Evolutionary conservation across 192 early-diverging fungal genomes (phyloP).

Genomic region (Paraglomus brasilianum): DNA sequence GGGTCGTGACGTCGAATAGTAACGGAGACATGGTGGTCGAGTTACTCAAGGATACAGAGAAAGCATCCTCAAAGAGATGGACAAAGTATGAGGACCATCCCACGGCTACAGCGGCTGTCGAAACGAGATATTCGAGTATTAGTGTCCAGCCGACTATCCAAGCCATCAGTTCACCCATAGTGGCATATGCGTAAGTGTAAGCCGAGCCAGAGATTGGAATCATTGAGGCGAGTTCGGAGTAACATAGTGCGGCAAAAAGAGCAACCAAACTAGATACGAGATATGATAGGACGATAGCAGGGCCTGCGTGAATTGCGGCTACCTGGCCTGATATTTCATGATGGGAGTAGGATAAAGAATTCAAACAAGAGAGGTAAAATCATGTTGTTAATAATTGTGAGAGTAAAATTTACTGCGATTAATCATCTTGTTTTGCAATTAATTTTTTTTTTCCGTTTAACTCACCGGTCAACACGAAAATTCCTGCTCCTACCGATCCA

Average conservation of each 20-base stretch:
- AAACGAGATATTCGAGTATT: slow-evolving; percentile 85
- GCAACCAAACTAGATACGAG: slow-evolving; percentile 73
- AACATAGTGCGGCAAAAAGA: slow-evolving; percentile 76
- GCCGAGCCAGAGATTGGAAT: slow-evolving; percentile 85
- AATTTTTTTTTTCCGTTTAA: too few relatives aligned
- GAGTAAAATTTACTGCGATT: too few relatives aligned
- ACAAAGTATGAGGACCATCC: slow-evolving; percentile 86
- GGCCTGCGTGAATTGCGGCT: slow-evolving; percentile 78
- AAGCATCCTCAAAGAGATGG: slow-evolving; percentile 64
- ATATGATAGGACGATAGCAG: slow-evolving; percentile 79
- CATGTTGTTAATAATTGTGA: too few relatives aligned
- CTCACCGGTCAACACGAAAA: slow-evolving; percentile 74
- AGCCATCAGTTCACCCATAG: slow-evolving; percentile 81
- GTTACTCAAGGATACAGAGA: slow-evolving; percentile 46
- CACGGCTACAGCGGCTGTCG: slow-evolving; percentile 76
- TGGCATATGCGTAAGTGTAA: slow-evolving; percentile 84
- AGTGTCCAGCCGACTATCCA: slow-evolving; percentile 94
- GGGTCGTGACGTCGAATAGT: slow-evolving; percentile 54
- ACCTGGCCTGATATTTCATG: slow-evolving; percentile 59
- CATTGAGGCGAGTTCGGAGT: slow-evolving; percentile 85
- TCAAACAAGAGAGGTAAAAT: too few relatives aligned
- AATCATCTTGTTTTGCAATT: too few relatives aligned
- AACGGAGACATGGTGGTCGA: slow-evolving; percentile 72
- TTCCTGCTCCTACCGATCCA: slow-evolving; percentile 78
- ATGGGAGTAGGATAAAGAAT: too few relatives aligned